Percentiles rank a stretch among this genome's conserved stretches.
phyloP scores from a whole-genome alignment of 345 rosid species.

The Eutrema yunnanense region DNA sequence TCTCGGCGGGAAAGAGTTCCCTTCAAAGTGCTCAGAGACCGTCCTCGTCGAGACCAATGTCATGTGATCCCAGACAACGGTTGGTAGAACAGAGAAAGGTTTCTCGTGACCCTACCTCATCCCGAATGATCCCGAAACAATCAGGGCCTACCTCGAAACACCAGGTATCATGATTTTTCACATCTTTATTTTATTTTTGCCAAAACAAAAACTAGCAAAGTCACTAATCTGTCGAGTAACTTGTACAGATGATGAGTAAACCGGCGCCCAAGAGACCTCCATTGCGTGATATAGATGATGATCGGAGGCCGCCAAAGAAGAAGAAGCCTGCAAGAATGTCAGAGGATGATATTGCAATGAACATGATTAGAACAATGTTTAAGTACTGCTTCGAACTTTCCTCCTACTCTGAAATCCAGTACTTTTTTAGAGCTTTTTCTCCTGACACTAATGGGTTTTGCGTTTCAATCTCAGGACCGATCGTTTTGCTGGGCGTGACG shows the following conservation, averaged over 20 bases:
- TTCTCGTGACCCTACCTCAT: slow-evolving; percentile 34
- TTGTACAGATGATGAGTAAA: slow-evolving; percentile 40
- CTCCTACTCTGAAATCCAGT: not conserved
- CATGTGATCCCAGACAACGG: slow-evolving; percentile 41
- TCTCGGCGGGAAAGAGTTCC: slow-evolving; percentile 31
- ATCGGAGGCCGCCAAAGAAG: slow-evolving; percentile 47
- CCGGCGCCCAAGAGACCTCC: slow-evolving; percentile 40
- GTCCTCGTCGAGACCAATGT: slow-evolving; percentile 39
- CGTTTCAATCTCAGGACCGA: not conserved
- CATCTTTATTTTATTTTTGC: not conserved
- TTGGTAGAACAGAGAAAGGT: slow-evolving; percentile 43
- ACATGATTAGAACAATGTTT: slow-evolving; percentile 54
- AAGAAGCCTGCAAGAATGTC: slow-evolving; percentile 41
- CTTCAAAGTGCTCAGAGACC: slow-evolving; percentile 35
- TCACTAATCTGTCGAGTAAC: not conserved
- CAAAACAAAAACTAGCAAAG: not conserved
- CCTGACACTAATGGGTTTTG: not conserved
- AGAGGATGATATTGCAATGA: slow-evolving; percentile 39
- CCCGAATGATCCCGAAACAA: slow-evolving; percentile 39
- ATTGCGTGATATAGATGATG: slow-evolving; percentile 30
- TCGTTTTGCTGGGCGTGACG: slow-evolving; percentile 33
- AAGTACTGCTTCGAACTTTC: slow-evolving; percentile 28
- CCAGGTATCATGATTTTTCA: slow-evolving; percentile 31
- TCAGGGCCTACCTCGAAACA: slow-evolving; percentile 38
- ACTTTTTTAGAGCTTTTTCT: not conserved